Percentiles rank a stretch among this genome's conserved stretches.
These are phyloP conservation scores for Nadsonia commutata DNA, from an alignment of 1,139 yeast genomes.

Conservation along the genomic window DNA sequence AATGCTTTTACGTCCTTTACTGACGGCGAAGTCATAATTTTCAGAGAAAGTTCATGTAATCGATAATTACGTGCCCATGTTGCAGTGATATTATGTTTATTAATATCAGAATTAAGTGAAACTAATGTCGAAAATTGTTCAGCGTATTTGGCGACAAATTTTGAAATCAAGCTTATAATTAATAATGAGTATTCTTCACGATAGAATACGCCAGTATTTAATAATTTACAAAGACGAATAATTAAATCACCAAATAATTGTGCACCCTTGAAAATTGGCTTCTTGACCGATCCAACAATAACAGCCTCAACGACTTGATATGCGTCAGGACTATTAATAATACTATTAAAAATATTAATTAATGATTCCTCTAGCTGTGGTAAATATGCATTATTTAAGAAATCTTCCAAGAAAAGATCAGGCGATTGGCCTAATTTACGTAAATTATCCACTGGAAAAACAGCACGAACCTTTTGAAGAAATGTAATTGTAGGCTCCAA, in stretches of 20 bases:
- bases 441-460: slow-evolving; percentile 19
- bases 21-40: background rate
- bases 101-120: background rate
- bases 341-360: slow-evolving; percentile 24
- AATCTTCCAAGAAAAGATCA: slow-evolving; percentile 40
- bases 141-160: slow-evolving; percentile 8
- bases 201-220: slow-evolving; percentile 22
- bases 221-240: slow-evolving; percentile 18
- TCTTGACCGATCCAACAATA: slow-evolving; percentile 1
- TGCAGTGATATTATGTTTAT: background rate
- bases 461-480: slow-evolving; percentile 33
- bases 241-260: slow-evolving; percentile 17
- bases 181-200: slow-evolving; percentile 24
- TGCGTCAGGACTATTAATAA: slow-evolving; percentile 15
- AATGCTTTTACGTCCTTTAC: slow-evolving; percentile 4
- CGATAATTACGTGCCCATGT: background rate
- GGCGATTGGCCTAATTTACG: slow-evolving; percentile 7
- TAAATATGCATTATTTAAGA: slow-evolving; percentile 50
- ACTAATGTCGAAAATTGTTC: background rate
- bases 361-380: slow-evolving; percentile 50
- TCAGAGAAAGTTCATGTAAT: background rate
- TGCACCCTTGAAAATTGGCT: slow-evolving; percentile 20
- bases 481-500: slow-evolving; percentile 47
- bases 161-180: slow-evolving; percentile 16
- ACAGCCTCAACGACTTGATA: slow-evolving; percentile 15